Base-by-base conservation (phyloP, 345 rosid genomes). In the Sonneratia alba region DNA sequence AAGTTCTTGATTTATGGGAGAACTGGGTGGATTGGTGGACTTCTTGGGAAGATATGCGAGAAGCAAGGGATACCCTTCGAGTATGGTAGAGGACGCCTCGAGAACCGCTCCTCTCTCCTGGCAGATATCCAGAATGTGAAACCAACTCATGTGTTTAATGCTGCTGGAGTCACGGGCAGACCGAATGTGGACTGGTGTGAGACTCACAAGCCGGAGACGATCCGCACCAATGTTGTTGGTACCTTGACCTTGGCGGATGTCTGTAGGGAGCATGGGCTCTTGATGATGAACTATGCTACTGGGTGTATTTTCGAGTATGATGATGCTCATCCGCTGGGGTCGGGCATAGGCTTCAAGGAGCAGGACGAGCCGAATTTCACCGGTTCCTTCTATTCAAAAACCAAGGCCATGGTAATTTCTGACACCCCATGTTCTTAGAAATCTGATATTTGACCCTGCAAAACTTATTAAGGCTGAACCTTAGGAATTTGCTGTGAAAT, bases 121-220 rank as follows among this genome's bases (percentile, higher is more conserved):
- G 80, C 79, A 45, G 86, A 83, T 69, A 72, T 83, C 74, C 83
- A 72, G 75, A 83, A 68, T 65, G 75, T 78, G 38, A 83, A 65
- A 71, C 86, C 86, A 64, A 83, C 86, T 32, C 86, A 83, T 61
- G 86, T 83, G 64, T 80, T 83, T 53, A 83, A 83, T 74, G 78
- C 86, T 72, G 86, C 86, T 68, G 86, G 86, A 4, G 80, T 83
- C 34, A 83, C 85, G 18, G 85, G 85, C 43, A 83, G 85, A 57
- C 85, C 85, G 18, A 83, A 83, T 69, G 86, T 83, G 6, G 86
- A 83, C 63, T 83, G 86, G 86, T 83, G 86, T 36, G 86, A 83
- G 40, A 73, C 84, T 6, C 86, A 83, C 71, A 80, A 78, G 72
- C 69, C 84, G 12, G 84, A 83, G 72, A 83, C 86, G 21, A 83